Evolutionary conservation across 2,329 filamentous ascomycete genomes (phyloP).

Genomic region (Colletotrichum cuscutae): DNA sequence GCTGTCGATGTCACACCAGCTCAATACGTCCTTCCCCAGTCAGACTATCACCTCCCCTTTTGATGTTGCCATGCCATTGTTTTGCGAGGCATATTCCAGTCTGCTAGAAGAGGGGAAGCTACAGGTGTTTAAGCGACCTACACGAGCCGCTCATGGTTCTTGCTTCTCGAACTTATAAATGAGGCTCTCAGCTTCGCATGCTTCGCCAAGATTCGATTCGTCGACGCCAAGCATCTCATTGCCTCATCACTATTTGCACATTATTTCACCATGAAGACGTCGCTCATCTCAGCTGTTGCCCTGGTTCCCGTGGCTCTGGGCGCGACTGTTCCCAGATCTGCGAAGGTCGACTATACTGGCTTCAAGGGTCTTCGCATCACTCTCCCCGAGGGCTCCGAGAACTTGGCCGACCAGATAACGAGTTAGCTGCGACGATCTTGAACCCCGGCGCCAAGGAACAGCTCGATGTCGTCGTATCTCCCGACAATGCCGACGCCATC

Average conservation of each 20-base stretch:
- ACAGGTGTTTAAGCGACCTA: not conserved
- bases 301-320: constrained; percentile 2
- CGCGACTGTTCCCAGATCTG: constrained; percentile 5
- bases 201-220: not conserved
- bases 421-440: constrained; percentile 19
- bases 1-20: not conserved
- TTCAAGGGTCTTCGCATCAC: constrained; percentile 32
- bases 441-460: constrained; percentile 5
- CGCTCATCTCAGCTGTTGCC: constrained; percentile 2
- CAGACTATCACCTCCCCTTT: constrained; percentile 20
- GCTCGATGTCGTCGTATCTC: constrained; percentile 46
- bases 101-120: not conserved
- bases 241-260: too few species aligned
- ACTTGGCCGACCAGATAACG: constrained; percentile 19
- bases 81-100: not conserved
- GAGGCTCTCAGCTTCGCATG: not conserved
- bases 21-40: not conserved
- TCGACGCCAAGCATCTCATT: not conserved
- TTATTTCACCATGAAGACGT: constrained; percentile 21
- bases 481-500: constrained; percentile 43
- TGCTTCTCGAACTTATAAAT: not conserved
- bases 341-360: constrained; percentile 31
- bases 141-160: not conserved
- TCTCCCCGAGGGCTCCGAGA: constrained; percentile 13
- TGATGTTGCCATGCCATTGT: not conserved